These are phyloP conservation scores for Monosporozyma aquatica DNA, from an alignment of 805 yeast species.

Conservation along the genomic window DNA sequence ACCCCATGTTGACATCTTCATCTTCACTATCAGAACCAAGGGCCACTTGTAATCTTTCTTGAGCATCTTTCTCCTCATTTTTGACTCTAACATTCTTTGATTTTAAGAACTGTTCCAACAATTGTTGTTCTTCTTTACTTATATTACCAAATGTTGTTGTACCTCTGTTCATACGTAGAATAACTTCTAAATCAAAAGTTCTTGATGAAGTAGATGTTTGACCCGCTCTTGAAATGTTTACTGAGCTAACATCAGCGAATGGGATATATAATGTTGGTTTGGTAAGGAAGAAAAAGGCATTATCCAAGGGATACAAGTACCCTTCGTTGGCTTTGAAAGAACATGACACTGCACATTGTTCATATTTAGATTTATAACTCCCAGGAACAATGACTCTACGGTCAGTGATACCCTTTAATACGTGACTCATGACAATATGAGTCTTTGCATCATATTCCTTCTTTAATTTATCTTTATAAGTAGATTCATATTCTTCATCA, in stretches of 20 bases:
- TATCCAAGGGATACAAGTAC: constrained; percentile 83
- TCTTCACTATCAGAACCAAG: constrained; percentile 49
- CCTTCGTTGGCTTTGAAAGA: constrained; percentile 95
- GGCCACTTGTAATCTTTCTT: constrained; percentile 69
- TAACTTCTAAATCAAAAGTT: constrained; percentile 86
- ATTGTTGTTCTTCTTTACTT: constrained; percentile 78
- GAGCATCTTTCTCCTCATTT: constrained; percentile 85
- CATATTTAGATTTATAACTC: constrained; percentile 61
- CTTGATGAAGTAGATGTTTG: constrained; percentile 65
- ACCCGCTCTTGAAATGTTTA: constrained; percentile 85
- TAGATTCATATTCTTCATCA: constrained; percentile 68
- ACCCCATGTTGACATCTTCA: constrained; percentile 44
- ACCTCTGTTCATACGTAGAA: constrained; percentile 52
- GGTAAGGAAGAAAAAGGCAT: constrained; percentile 81
- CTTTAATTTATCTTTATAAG: constrained; percentile 68
- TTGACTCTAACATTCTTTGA: constrained; percentile 71
- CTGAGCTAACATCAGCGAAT: constrained; percentile 63
- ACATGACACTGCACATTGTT: constrained; percentile 81
- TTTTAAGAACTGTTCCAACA: constrained; percentile 65
- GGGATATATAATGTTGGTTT: constrained; percentile 93
- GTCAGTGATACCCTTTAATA: constrained; percentile 83
- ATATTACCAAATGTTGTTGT: constrained; percentile 83
- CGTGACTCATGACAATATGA: constrained; percentile 77
- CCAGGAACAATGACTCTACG: constrained; percentile 82
- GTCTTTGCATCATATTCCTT: constrained; percentile 73